These are phyloP conservation scores for Microbotryum violaceum DNA, from an alignment of 1,284 basidiomycete genomes.

Conservation along the genomic window DNA sequence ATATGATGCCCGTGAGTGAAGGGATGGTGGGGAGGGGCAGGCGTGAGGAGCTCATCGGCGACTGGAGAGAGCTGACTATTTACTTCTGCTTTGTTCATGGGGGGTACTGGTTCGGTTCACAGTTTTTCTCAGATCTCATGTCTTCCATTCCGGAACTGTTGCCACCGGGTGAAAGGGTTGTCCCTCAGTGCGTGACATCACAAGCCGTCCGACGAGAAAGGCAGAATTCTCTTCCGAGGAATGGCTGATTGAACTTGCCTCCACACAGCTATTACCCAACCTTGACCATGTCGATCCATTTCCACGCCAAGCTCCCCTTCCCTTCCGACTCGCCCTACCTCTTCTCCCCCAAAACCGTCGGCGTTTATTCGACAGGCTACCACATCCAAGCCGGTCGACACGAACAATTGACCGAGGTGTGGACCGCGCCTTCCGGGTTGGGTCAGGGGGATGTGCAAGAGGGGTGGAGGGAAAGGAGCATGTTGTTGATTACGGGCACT, in stretches of 20 bases:
- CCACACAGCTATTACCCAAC: not conserved
- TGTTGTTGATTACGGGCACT: not conserved
- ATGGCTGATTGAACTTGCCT: no score
- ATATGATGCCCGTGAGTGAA: not conserved
- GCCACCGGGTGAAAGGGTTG: not conserved
- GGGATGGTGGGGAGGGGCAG: not conserved
- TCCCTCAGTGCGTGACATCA: not conserved
- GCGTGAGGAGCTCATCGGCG: no score
- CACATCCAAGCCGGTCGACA: conserved; percentile 4
- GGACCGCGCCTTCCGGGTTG: conserved; percentile 7
- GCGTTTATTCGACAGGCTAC: not conserved
- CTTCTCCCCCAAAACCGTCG: not conserved
- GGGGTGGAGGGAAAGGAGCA: not conserved
- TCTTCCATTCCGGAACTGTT: conserved; percentile 6
- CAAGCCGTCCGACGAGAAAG: not conserved
- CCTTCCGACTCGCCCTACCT: conserved; percentile 1
- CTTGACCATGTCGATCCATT: conserved; percentile 5
- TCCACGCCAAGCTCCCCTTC: conserved; percentile 3
- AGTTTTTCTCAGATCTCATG: conserved; percentile 9
- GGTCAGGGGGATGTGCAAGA: conserved; percentile 4
- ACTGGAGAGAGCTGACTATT: not conserved
- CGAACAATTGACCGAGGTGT: conserved; percentile 10
- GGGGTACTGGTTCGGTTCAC: no score
- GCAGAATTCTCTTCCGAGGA: no score
- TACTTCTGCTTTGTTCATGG: not conserved